Evolutionary conservation across 1,284 basidiomycete species (phyloP).

Genomic region (Clitocybe nebularis): DNA sequence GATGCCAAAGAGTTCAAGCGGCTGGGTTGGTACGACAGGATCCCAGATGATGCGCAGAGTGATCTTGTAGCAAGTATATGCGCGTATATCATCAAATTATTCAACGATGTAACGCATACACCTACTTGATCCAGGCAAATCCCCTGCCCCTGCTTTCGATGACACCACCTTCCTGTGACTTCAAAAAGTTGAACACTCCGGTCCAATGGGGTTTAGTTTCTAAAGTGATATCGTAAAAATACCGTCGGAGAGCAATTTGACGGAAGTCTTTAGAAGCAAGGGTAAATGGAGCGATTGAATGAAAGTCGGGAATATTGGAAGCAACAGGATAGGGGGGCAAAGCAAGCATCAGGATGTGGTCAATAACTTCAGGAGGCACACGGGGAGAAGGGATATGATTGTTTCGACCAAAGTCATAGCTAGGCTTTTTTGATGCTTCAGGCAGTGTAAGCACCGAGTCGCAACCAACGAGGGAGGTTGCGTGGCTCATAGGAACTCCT

Average conservation of each 20-base stretch:
- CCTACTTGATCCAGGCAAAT: constrained; percentile 36
- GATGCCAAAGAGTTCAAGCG: constrained; percentile 21
- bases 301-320: constrained; percentile 21
- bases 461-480: too few relatives aligned
- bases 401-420: too few relatives aligned
- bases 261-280: constrained; percentile 40
- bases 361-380: constrained; percentile 41
- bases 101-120: constrained; percentile 15
- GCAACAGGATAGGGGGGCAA: constrained; percentile 15
- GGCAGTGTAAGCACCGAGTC: too few relatives aligned
- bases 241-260: constrained; percentile 37
- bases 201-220: constrained; percentile 25
- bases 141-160: constrained; percentile 15
- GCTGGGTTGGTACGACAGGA: constrained; percentile 18
- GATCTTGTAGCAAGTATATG: constrained; percentile 23
- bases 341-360: constrained; percentile 32
- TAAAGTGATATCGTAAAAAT: constrained; percentile 29
- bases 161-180: constrained; percentile 13
- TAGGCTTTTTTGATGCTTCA: too few relatives aligned
- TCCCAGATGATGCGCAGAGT: constrained; percentile 17
- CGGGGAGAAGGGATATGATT: constrained; percentile 23
- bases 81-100: constrained; percentile 14
- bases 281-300: constrained; percentile 31
- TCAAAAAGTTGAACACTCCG: constrained; percentile 23
- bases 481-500: too few relatives aligned